These are phyloP conservation scores for Claviceps monticola DNA, from an alignment of 2,329 filamentous ascomycete species.

Conservation along the genomic window DNA sequence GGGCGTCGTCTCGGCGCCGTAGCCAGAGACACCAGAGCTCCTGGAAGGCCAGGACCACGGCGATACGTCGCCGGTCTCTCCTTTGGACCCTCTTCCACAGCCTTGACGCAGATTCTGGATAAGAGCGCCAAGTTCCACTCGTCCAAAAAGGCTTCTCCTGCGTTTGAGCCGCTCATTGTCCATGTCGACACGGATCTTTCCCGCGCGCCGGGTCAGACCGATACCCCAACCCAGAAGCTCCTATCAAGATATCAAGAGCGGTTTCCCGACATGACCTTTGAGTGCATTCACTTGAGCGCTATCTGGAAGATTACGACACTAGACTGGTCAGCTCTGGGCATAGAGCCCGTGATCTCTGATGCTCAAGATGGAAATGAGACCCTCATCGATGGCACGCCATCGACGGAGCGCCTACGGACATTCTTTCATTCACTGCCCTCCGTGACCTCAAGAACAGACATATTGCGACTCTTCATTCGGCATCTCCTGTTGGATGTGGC, in stretches of 20 bases:
- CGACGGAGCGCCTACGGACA: slow-evolving; percentile 34
- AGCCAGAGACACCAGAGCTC: slow-evolving; percentile 31
- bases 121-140: slow-evolving; percentile 53
- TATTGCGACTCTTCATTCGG: slow-evolving; percentile 55
- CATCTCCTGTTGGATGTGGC: slow-evolving; percentile 58
- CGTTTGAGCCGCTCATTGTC: slow-evolving; percentile 53
- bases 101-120: slow-evolving; percentile 63
- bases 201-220: slow-evolving; percentile 6
- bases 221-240: slow-evolving; percentile 27
- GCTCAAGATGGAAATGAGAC: not conserved
- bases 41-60: slow-evolving; percentile 19
- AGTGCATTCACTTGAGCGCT: slow-evolving; percentile 47
- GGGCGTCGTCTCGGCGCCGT: slow-evolving; percentile 53
- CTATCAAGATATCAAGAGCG: slow-evolving; percentile 37
- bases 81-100: slow-evolving; percentile 67
- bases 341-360: slow-evolving; percentile 2
- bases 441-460: slow-evolving; percentile 61
- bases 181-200: slow-evolving; percentile 35
- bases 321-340: slow-evolving; percentile 36
- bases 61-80: slow-evolving; percentile 66
- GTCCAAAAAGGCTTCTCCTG: slow-evolving; percentile 46
- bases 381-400: slow-evolving; percentile 10
- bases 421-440: slow-evolving; percentile 52
- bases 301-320: slow-evolving; percentile 39
- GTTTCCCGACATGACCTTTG: slow-evolving; percentile 55